Base-by-base conservation (phyloP, 1,284 basidiomycete genomes). In the Trichosporon inkin region DNA sequence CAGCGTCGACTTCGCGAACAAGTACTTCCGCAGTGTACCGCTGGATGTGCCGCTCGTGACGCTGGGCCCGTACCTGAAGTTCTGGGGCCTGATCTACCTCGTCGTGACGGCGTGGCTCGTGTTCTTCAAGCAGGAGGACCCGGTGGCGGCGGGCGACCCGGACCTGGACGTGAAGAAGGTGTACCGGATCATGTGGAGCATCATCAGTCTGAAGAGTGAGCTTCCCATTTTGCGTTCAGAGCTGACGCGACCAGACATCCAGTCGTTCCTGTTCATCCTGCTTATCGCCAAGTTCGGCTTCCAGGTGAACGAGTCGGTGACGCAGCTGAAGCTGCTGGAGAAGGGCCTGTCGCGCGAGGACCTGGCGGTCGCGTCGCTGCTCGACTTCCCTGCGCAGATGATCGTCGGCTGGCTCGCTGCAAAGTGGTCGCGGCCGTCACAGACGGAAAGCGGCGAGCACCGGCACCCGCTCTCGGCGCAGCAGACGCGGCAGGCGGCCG, bases 301-400 rank as follows among this genome's bases (percentile, higher is more conserved):
- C 78, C 91, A 92, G 65, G 92, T 93, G 32, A 93, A 94, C 78
- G 95, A 99, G 62, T 89, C 92, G 1, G 90, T 89, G 13, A 95
- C 92, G 1, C 88, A 86, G 14, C 84, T 99, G 56, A 99, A 99
- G 76, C 85, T 99, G 78, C 88, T 99, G 51, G 95, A 99, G 76
- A 98, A 97, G 73, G 95, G 95, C 2, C 84, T 99, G 49, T 88
- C 87, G 58, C 89, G 93, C 55, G 96, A 99, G 80, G 96, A 99
- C 70, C 83, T 99, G 37, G 94, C 96, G 5, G 83, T 96, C 22
- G 89, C 92, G 2, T 94, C 96, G 34, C 84, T 99, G 54, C 90
- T 99, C 69, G 96, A 99, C 78, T 99, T 99, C 68, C 96, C 96
- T 1, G 96, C 96, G 79, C 95, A 99, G 80, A 92, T 99, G 61